phyloP scores from a whole-genome alignment of 208 protist species.

The Perkinsela sp. region DNA sequence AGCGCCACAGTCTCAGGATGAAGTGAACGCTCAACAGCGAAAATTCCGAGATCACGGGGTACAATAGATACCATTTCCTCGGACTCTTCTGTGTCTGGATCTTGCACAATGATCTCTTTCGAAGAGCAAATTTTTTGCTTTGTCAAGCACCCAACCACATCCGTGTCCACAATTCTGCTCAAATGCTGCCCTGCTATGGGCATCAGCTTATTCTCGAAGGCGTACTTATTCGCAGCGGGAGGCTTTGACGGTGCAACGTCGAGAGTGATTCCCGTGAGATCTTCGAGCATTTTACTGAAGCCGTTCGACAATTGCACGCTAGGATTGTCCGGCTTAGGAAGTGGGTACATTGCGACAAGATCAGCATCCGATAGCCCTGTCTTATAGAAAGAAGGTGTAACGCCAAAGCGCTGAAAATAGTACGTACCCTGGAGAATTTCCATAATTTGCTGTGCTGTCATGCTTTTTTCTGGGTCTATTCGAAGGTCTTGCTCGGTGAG shows the following conservation, averaged over 20 bases:
- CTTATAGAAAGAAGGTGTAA: not conserved
- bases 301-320: too few species aligned
- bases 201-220: not conserved
- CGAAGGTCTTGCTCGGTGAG: too few species aligned
- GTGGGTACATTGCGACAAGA: not conserved
- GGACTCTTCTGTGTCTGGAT: not conserved
- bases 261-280: too few species aligned
- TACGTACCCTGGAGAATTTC: not conserved
- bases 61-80: not conserved
- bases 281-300: too few species aligned
- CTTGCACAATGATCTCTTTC: not conserved
- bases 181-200: not conserved
- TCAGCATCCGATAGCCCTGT: not conserved
- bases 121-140: not conserved
- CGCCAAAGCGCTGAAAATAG: not conserved
- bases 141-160: not conserved
- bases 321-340: too few species aligned
- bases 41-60: not conserved
- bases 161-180: not conserved
- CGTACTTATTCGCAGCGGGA: too few species aligned
- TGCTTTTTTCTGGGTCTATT: too few species aligned
- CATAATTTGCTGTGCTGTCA: not conserved
- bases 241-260: too few species aligned
- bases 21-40: not conserved
- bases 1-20: not conserved